Evolutionary conservation across 306 rosid species (phyloP), one percentile per base, ranked within the genome.

Genomic region (Gynostemma pentaphyllum): DNA sequence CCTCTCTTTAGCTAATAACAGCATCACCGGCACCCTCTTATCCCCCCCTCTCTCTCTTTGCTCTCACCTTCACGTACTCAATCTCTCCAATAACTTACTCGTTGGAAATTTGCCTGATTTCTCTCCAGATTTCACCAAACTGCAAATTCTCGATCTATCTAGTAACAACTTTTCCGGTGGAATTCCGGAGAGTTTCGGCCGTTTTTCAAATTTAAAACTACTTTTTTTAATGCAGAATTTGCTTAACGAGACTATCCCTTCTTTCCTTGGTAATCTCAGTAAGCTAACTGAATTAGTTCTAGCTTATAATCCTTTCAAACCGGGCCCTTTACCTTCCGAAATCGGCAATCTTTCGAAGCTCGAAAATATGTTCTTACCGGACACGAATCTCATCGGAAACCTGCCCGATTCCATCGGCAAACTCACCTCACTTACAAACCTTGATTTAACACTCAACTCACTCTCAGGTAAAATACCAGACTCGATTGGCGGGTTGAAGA

Each of bases 391-490:
- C 75, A 23, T 61, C 24, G 97, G 96, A 3, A 30, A 26, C 7
- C 70, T 92, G 37, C 90, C 95, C 6, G 78, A 79, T 30, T 69
- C 95, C n/a, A 76, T 92, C 21, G 95, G 96, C 1, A 80, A 79
- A 34, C 81, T 92, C 5, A 42, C 54, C 14, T 56, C 54, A 0
- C 85, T 92, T 19, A 72, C 64, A 34, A 84, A 71, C 74, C 77
- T 92, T 2, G 96, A 88, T 72, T 68, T 92, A 55, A 78, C 97
- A 0, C 0, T 0, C 0, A 92, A 88, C 70, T 70, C 48, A 0
- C 26, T 92, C 34, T 66, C 85, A 1, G 94, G 99, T n/a, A 22
- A 55, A n/a, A 79, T 92, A 21, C 95, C 99, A 1, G 55, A 37
- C 11, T 71, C 72, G 52, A 75, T 92, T 37, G 87, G 87, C 0